Percentiles rank a stretch among this genome's conserved stretches.
Conservation (phyloP, 768 basidiomycete species). For the Roridomyces roridus region DNA sequence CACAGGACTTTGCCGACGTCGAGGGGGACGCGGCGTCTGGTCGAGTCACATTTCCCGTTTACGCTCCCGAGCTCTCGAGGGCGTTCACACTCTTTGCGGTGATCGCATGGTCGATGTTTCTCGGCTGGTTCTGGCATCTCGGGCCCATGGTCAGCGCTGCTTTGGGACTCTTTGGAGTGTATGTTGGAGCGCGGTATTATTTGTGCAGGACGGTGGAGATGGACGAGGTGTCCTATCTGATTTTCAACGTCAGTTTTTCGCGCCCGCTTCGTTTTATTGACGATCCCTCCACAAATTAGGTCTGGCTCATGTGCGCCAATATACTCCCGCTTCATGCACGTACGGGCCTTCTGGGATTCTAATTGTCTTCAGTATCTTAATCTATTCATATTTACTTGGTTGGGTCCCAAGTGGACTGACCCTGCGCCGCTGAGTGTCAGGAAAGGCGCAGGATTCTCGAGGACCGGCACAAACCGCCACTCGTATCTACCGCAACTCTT, state of each 20-base stretch:
- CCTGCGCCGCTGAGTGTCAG: too few relatives aligned
- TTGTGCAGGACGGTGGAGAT: background rate
- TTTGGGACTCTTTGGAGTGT: too few relatives aligned
- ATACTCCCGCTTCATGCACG: background rate
- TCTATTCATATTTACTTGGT: too few relatives aligned
- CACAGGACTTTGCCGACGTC: slow-evolving; percentile 52
- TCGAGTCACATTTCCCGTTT: slow-evolving; percentile 50
- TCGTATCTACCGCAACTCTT: too few relatives aligned
- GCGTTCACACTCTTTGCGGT: slow-evolving; percentile 22
- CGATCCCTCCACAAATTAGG: background rate
- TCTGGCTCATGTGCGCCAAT: background rate
- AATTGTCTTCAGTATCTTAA: background rate
- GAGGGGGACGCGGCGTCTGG: slow-evolving; percentile 47
- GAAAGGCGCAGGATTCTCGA: too few relatives aligned
- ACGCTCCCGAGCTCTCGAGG: slow-evolving; percentile 45
- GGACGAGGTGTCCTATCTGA: background rate
- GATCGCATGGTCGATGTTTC: slow-evolving; percentile 21
- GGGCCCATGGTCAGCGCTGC: too few relatives aligned
- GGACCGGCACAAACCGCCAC: too few relatives aligned
- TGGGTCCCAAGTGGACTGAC: too few relatives aligned
- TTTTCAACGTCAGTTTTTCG: background rate
- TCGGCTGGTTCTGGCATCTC: background rate
- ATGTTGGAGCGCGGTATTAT: background rate
- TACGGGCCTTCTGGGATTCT: background rate
- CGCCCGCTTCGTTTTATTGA: background rate